Evolutionary conservation across 139 green algal genomes (phyloP).

Genomic region (Chlorella vulgaris): DNA sequence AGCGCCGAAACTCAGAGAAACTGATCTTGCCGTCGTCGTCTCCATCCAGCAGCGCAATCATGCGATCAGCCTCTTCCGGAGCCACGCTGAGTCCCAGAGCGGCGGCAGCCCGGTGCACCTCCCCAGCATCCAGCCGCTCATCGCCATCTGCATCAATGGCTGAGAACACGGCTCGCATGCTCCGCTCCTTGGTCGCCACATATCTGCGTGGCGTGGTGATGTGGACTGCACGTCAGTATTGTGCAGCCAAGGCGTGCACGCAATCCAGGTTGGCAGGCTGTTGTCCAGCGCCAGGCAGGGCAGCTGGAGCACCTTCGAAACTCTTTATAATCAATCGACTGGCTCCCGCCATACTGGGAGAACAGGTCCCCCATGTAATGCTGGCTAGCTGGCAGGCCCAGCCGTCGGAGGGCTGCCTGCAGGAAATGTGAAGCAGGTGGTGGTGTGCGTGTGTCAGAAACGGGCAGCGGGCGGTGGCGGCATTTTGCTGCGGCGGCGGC

Average conservation of each 20-base stretch:
- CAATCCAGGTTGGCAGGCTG: background rate
- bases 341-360: constrained; percentile 36
- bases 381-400: constrained; percentile 28
- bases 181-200: constrained; percentile 21
- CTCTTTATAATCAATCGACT: constrained; percentile 5
- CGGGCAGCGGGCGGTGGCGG: too few species aligned
- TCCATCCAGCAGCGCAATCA: constrained; percentile 43
- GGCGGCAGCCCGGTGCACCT: constrained; percentile 24
- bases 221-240: background rate
- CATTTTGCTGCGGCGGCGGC: too few species aligned
- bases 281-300: background rate
- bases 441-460: too few species aligned
- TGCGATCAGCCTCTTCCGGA: constrained; percentile 29
- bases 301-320: background rate
- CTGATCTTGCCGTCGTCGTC: constrained; percentile 25
- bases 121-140: constrained; percentile 10
- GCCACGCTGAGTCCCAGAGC: constrained; percentile 19
- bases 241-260: background rate
- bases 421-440: too few species aligned
- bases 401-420: constrained; percentile 29
- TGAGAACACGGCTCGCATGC: background rate
- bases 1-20: constrained; percentile 43
- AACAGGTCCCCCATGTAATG: constrained; percentile 20
- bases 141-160: constrained; percentile 10
- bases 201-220: background rate